These are phyloP conservation scores for Phytopythium chamaehyphon DNA, from an alignment of 352 stramenopile species.

Conservation along the genomic window DNA sequence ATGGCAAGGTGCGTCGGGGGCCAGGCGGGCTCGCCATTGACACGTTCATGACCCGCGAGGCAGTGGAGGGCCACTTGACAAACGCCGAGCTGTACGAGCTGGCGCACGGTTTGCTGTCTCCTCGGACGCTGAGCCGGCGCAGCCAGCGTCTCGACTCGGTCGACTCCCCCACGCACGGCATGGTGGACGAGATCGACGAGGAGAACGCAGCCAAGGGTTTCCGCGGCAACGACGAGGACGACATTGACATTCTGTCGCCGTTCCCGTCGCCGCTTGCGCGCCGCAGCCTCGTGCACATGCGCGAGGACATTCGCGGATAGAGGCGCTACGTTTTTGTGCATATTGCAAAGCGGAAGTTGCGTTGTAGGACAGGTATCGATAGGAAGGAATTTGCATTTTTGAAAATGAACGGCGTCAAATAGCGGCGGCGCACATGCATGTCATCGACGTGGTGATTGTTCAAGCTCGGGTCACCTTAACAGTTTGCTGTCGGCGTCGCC, in stretches of 20 bases:
- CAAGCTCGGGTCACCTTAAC: no score
- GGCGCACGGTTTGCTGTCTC: conserved; percentile 73
- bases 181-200: conserved; percentile 39
- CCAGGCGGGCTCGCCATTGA: background rate
- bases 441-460: no score
- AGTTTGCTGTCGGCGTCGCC: background rate
- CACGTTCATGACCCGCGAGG: conserved; percentile 3
- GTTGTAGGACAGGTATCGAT: background rate
- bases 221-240: conserved; percentile 21
- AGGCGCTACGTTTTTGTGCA: background rate
- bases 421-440: no score
- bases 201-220: conserved; percentile 13
- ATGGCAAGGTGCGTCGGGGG: background rate
- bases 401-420: no score
- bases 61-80: conserved; percentile 23
- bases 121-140: conserved; percentile 56
- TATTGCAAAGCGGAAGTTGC: no score
- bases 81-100: conserved; percentile 83
- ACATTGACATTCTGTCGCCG: conserved; percentile 20
- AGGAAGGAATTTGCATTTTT: no score
- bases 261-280: conserved; percentile 25
- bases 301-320: conserved; percentile 40
- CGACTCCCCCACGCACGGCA: conserved; percentile 61
- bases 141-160: conserved; percentile 63
- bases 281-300: no score